Conservation (phyloP, 129 eudicot genomes). For the Gnaphalium uliginosum region DNA sequence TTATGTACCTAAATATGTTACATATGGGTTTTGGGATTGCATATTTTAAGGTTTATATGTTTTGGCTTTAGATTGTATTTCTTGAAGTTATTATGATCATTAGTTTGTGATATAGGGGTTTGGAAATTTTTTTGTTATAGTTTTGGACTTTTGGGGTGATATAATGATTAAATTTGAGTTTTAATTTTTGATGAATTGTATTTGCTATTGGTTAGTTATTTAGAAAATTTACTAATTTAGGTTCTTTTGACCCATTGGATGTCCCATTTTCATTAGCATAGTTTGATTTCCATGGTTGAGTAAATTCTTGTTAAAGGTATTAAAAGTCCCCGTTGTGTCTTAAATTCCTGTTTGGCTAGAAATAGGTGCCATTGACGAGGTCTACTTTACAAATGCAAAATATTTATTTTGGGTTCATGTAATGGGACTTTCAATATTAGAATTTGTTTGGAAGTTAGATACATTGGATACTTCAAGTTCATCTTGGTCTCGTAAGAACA, state of each 20-base stretch:
- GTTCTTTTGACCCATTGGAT: constrained; percentile 1
- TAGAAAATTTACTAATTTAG: background rate
- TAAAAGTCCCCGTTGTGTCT: constrained; percentile 9
- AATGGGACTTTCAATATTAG: constrained; percentile 10
- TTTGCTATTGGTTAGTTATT: background rate
- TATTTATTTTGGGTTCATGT: constrained; percentile 20
- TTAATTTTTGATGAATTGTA: constrained; percentile 8
- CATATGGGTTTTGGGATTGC: constrained; percentile 4
- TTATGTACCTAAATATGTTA: background rate
- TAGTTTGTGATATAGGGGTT: constrained; percentile 17
- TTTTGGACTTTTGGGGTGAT: constrained; percentile 11
- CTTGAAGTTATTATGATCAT: constrained; percentile 14
- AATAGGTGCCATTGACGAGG: constrained; percentile 28
- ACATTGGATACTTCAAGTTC: constrained; percentile 17
- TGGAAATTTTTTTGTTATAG: background rate
- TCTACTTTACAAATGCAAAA: constrained; percentile 1
- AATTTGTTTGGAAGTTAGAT: background rate
- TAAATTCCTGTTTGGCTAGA: constrained; percentile 18
- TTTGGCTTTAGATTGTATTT: constrained; percentile 26
- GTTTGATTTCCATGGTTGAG: constrained; percentile 3
- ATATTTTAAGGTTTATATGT: background rate
- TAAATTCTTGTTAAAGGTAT: constrained; percentile 2
- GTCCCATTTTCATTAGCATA: background rate
- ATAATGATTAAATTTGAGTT: background rate
- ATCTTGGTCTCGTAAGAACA: constrained; percentile 7